These are phyloP conservation scores for Backusella mclennaniae DNA, from an alignment of 192 early-diverging fungal genomes.

Conservation along the genomic window DNA sequence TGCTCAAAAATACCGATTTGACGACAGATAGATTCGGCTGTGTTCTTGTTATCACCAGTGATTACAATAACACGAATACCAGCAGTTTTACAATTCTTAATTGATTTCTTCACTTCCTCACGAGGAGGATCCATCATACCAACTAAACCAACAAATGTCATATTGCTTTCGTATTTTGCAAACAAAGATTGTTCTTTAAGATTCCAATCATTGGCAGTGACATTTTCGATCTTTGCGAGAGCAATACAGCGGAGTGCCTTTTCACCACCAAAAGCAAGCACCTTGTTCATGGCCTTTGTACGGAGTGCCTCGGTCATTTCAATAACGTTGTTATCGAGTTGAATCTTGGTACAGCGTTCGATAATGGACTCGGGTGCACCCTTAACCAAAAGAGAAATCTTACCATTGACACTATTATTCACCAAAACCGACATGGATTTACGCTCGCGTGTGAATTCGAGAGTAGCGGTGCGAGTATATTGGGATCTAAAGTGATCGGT, in stretches of 20 bases:
- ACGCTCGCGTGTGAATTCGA: constrained; percentile 96
- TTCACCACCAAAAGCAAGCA: constrained; percentile 71
- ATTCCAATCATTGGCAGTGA: constrained; percentile 41
- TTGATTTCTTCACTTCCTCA: constrained; percentile 83
- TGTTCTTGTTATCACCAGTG: constrained; percentile 97
- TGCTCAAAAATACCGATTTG: constrained; percentile 88
- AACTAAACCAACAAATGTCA: constrained; percentile 94
- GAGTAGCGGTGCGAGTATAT: constrained; percentile 61
- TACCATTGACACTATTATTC: constrained; percentile 10
- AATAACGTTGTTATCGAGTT: constrained; percentile 45
- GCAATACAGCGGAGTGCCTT: constrained; percentile 88
- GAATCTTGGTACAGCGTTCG: constrained; percentile 76
- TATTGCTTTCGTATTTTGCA: constrained; percentile 69
- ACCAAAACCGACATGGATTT: constrained; percentile 99
- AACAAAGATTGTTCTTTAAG: constrained; percentile 69
- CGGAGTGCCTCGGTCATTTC: constrained; percentile 67
- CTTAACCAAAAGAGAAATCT: constrained; percentile 77
- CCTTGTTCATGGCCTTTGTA: constrained; percentile 57
- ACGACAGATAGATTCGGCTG: constrained; percentile 94
- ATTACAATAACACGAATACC: constrained; percentile 98
- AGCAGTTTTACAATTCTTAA: constrained; percentile 84
- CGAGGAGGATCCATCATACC: constrained; percentile 99
- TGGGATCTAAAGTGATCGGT: constrained; percentile 70
- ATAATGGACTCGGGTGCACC: constrained; percentile 94
- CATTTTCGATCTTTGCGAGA: constrained; percentile 81